These are phyloP conservation scores for Colletotrichum sojae DNA, from an alignment of 2,329 filamentous ascomycete genomes.

Conservation along the genomic window DNA sequence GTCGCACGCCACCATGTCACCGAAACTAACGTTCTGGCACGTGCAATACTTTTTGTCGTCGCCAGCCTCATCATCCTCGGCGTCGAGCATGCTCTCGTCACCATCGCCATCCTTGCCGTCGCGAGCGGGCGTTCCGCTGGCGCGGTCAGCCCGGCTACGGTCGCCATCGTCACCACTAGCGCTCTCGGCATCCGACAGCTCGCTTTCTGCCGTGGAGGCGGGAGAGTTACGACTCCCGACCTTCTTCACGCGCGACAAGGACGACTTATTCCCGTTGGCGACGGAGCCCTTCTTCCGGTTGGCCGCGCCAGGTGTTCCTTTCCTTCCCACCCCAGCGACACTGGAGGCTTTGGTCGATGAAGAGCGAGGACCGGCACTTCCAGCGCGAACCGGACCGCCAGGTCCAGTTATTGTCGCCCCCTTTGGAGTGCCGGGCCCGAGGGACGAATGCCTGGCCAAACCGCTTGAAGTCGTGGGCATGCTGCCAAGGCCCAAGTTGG, in stretches of 20 bases:
- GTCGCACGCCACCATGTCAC: conserved; percentile 92
- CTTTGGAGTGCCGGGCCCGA: conserved; percentile 75
- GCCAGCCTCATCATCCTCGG: conserved; percentile 78
- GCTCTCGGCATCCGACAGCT: conserved; percentile 75
- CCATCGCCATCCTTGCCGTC: conserved; percentile 59
- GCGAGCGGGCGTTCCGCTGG: conserved; percentile 43
- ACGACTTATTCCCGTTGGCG: conserved; percentile 66
- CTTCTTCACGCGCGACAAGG: conserved; percentile 74
- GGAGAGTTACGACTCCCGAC: conserved; percentile 71
- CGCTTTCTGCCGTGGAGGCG: conserved; percentile 74
- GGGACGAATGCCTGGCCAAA: conserved; percentile 73
- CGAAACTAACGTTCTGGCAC: conserved; percentile 87
- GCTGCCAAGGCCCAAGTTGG: conserved; percentile 62
- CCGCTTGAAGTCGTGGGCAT: conserved; percentile 68
- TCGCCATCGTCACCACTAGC: conserved; percentile 68
- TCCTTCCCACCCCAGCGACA: conserved; percentile 58
- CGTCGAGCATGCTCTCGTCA: conserved; percentile 69
- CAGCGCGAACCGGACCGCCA: conserved; percentile 61
- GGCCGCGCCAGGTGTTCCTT: conserved; percentile 61
- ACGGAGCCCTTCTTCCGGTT: conserved; percentile 63
- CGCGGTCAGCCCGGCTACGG: conserved; percentile 40
- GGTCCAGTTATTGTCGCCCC: conserved; percentile 48
- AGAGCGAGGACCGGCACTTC: conserved; percentile 72
- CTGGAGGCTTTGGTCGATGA: conserved; percentile 60
- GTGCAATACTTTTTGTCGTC: conserved; percentile 87